phyloP scores from a whole-genome alignment of 495 filamentous ascomycete species.

The Neurospora sp. region DNA sequence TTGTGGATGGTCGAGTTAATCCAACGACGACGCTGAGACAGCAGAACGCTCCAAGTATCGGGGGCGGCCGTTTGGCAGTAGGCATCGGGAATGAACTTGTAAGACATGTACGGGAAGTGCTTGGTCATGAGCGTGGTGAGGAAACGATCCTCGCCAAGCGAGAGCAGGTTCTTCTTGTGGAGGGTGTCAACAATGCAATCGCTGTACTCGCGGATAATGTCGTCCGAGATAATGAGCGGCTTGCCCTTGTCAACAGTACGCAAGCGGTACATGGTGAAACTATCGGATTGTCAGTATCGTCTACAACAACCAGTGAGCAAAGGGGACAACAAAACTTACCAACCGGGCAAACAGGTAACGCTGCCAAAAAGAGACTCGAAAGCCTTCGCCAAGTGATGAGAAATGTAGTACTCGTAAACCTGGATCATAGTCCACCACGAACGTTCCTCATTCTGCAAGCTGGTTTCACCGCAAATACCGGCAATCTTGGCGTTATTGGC shows the following conservation, averaged over 20 bases:
- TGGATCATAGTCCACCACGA: conserved; percentile 99
- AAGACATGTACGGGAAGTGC: conserved; percentile 89
- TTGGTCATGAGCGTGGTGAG: conserved; percentile 97
- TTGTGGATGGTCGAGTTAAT: conserved; percentile 99
- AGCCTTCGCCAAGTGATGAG: conserved; percentile 85
- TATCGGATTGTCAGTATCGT: conserved; percentile 33
- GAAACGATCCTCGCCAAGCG: conserved; percentile 94
- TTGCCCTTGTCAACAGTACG: conserved; percentile 85
- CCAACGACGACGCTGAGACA: conserved; percentile 94
- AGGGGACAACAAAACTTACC: conserved; percentile 49
- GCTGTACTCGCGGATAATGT: conserved; percentile 77
- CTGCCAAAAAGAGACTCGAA: conserved; percentile 94
- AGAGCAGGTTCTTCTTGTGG: conserved; percentile 95
- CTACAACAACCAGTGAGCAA: neutral
- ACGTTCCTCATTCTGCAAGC: conserved; percentile 84
- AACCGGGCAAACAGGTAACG: conserved; percentile 96
- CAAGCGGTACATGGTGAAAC: conserved; percentile 98
- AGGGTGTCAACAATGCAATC: conserved; percentile 85
- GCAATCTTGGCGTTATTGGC: conserved; percentile 92
- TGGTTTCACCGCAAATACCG: conserved; percentile 96
- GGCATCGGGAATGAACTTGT: conserved; percentile 90
- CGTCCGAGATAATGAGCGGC: conserved; percentile 84
- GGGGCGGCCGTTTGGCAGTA: conserved; percentile 89
- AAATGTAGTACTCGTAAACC: conserved; percentile 97
- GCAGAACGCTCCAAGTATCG: conserved; percentile 81